A percentile compares a stretch with the other conserved stretches of the same genome.
Evolutionary conservation across 345 rosid genomes (phyloP).

Genomic region (Eucalyptus erythrocorys): DNA sequence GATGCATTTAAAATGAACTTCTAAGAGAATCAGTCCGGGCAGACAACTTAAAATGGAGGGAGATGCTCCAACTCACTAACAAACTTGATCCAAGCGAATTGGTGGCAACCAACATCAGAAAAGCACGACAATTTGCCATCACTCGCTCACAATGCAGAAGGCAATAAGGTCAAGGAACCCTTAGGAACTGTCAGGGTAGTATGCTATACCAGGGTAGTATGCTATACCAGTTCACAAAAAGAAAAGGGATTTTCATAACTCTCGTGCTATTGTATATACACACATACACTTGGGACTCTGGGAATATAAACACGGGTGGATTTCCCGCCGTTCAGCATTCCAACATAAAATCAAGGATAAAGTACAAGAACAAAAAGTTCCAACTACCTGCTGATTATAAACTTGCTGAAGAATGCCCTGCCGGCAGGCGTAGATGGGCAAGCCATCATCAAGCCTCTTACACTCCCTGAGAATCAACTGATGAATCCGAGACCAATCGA

Average conservation of each 20-base stretch:
- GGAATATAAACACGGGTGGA: background rate
- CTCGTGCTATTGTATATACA: background rate
- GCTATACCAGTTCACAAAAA: background rate
- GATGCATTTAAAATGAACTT: background rate
- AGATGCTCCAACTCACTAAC: background rate
- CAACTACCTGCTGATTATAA: constrained; percentile 36
- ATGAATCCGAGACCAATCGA: constrained; percentile 47
- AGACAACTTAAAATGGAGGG: background rate
- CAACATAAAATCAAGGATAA: background rate
- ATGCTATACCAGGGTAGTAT: background rate
- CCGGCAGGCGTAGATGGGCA: constrained; percentile 60
- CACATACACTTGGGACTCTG: background rate
- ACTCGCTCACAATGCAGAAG: background rate
- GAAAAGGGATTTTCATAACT: background rate
- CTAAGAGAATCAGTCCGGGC: background rate
- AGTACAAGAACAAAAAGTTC: background rate
- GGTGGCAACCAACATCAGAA: background rate
- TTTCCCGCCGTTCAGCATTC: background rate
- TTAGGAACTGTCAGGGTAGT: background rate
- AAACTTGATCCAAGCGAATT: background rate
- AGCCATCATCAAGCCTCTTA: constrained; percentile 58
- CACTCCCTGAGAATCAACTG: constrained; percentile 50
- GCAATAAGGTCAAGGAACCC: background rate
- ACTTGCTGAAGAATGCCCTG: constrained; percentile 33
- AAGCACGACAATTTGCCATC: background rate